phyloP scores from a whole-genome alignment of 345 rosid genomes.

The Citrus mangshanensis region DNA sequence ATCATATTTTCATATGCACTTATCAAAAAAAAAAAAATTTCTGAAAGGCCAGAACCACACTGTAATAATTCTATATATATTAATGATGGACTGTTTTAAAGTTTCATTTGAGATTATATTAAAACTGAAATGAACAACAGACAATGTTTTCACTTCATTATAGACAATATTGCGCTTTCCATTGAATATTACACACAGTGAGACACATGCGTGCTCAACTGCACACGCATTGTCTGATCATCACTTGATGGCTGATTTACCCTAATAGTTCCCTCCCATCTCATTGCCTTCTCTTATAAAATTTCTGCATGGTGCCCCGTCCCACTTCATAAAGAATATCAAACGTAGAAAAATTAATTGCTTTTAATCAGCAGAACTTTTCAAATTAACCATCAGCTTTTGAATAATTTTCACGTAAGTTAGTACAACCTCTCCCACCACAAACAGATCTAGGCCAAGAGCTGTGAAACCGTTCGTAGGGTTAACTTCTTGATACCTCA shows the following conservation, averaged over 20 bases:
- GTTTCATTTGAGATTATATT: background rate
- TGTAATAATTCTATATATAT: background rate
- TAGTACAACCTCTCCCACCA: too few species aligned
- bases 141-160: background rate
- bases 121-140: background rate
- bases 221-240: background rate
- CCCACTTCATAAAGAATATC: background rate
- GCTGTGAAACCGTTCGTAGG: background rate
- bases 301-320: background rate
- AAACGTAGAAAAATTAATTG: background rate
- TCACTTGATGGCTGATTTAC: background rate
- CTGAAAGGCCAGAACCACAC: background rate
- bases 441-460: too few species aligned
- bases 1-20: constrained; percentile 12
- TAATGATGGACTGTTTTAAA: background rate
- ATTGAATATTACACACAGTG: background rate
- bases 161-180: background rate
- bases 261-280: background rate
- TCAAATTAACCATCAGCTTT: background rate
- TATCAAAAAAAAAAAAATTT: too few species aligned
- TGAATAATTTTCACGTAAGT: background rate
- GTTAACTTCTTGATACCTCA: background rate
- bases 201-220: constrained; percentile 1
- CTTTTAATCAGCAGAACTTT: constrained; percentile 8
- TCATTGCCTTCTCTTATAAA: background rate